Conservation (phyloP, 495 filamentous ascomycete species). For the Talaromyces adpressus region DNA sequence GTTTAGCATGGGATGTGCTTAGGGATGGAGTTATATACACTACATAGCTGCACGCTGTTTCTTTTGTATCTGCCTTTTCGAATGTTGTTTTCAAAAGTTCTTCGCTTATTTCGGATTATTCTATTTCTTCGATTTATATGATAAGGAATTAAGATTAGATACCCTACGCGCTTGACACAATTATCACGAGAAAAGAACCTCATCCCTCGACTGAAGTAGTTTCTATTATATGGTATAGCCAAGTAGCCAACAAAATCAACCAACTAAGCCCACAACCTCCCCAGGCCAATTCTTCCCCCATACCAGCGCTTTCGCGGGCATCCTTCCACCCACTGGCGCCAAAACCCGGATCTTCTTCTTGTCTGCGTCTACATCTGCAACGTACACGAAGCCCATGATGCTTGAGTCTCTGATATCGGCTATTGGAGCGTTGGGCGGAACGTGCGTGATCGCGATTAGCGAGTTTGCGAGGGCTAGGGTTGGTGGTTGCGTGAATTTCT, state of each 20-base stretch:
- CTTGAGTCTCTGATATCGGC: conserved; percentile 75
- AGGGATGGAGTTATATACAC: background rate
- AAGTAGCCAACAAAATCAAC: conserved; percentile 15
- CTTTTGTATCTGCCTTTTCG: background rate
- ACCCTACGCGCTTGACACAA: background rate
- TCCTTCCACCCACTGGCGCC: conserved; percentile 69
- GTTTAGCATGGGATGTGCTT: background rate
- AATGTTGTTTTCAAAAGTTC: background rate
- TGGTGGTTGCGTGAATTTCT: conserved; percentile 29
- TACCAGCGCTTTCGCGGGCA: conserved; percentile 74
- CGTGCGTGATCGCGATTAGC: conserved; percentile 75
- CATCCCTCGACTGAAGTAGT: too few species aligned
- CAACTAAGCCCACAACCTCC: conserved; percentile 43
- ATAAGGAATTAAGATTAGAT: background rate
- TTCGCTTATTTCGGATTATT: background rate
- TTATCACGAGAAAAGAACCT: background rate
- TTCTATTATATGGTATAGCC: background rate
- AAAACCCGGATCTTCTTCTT: conserved; percentile 75
- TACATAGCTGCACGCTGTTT: background rate
- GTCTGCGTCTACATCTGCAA: conserved; percentile 81
- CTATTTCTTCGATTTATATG: background rate
- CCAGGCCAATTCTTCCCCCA: conserved; percentile 48
- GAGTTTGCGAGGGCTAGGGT: conserved; percentile 43
- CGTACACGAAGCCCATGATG: conserved; percentile 87
- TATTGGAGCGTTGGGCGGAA: conserved; percentile 54